Percentiles rank a stretch among this genome's conserved stretches.
phyloP scores from a whole-genome alignment of 2,329 filamentous ascomycete genomes.

The Ascochyta fabae region DNA sequence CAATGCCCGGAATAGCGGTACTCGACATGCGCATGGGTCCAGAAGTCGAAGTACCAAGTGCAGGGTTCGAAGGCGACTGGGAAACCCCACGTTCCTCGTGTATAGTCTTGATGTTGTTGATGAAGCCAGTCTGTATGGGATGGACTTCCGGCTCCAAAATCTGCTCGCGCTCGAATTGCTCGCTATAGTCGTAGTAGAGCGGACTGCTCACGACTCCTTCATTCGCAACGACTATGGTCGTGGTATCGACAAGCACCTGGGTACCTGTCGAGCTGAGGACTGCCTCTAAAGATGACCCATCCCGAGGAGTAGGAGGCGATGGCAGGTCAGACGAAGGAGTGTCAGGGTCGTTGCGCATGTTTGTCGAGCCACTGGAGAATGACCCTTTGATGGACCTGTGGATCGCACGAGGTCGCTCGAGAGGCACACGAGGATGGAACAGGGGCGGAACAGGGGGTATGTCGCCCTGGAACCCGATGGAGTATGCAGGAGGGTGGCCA shows the following conservation, averaged over 20 bases:
- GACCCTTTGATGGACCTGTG: conserved; percentile 34
- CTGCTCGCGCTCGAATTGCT: conserved; percentile 43
- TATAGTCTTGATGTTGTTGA: conserved; percentile 52
- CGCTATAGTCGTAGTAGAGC: conserved; percentile 48
- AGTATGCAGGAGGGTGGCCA: conserved; percentile 20
- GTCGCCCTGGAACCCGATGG: conserved; percentile 19
- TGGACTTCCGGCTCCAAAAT: conserved; percentile 23
- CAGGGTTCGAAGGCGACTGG: conserved; percentile 8
- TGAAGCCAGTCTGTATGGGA: conserved; percentile 46
- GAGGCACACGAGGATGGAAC: conserved; percentile 27
- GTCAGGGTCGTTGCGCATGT: conserved; percentile 47
- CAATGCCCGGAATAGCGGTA: conserved; percentile 12
- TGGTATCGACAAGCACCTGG: conserved; percentile 36
- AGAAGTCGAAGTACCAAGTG: neutral
- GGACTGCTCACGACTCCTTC: conserved; percentile 20
- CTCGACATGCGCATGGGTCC: neutral
- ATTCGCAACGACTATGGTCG: conserved; percentile 36
- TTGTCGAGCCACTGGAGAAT: conserved; percentile 40
- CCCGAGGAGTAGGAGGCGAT: conserved; percentile 53
- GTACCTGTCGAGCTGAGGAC: conserved; percentile 25
- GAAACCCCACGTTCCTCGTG: conserved; percentile 45
- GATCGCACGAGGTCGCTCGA: conserved; percentile 28
- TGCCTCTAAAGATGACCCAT: conserved; percentile 46
- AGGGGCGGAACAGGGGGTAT: conserved; percentile 35
- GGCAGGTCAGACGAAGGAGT: conserved; percentile 53